Percentiles rank a stretch among this genome's conserved stretches.
These are phyloP conservation scores for Verticillium tricorpus DNA, from an alignment of 2,329 filamentous ascomycete species.

Conservation along the genomic window DNA sequence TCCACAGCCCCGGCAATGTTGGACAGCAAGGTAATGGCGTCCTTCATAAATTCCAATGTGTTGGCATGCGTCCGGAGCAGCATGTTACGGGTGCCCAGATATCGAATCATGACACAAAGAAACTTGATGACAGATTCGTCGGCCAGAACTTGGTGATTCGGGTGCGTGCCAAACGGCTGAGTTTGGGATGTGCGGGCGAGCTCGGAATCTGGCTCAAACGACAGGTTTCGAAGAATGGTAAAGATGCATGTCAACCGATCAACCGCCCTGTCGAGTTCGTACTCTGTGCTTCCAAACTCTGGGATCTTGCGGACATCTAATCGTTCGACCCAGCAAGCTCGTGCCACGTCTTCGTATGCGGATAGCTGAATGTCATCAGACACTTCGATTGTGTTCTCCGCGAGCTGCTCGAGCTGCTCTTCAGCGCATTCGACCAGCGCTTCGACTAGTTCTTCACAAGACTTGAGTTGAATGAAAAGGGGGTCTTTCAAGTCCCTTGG, in stretches of 20 bases:
- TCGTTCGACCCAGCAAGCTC: conserved; percentile 71
- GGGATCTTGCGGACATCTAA: conserved; percentile 67
- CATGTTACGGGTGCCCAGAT: conserved; percentile 84
- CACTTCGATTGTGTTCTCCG: conserved; percentile 77
- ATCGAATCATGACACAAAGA: conserved; percentile 75
- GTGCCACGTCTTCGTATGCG: conserved; percentile 82
- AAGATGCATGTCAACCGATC: conserved; percentile 87
- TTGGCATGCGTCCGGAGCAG: conserved; percentile 78
- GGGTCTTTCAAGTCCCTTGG: conserved; percentile 40
- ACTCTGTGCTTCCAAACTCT: conserved; percentile 69
- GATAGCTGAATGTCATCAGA: conserved; percentile 80
- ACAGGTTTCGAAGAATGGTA: conserved; percentile 87
- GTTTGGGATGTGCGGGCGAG: background rate
- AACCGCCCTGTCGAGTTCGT: conserved; percentile 80
- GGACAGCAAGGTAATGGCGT: conserved; percentile 81
- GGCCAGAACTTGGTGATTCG: conserved; percentile 70
- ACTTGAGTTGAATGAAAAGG: conserved; percentile 63
- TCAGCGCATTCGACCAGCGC: conserved; percentile 87
- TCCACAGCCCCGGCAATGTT: conserved; percentile 80
- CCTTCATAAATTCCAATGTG: conserved; percentile 96
- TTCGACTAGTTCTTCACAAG: conserved; percentile 85
- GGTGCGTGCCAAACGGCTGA: background rate
- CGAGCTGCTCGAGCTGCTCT: conserved; percentile 79
- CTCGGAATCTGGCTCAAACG: conserved; percentile 46
- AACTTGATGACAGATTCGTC: conserved; percentile 78